A percentile compares a stretch with the other conserved stretches of the same genome.
These are phyloP conservation scores for Sporopachydermia lactativora DNA, from an alignment of 805 yeast genomes.

Conservation along the genomic window DNA sequence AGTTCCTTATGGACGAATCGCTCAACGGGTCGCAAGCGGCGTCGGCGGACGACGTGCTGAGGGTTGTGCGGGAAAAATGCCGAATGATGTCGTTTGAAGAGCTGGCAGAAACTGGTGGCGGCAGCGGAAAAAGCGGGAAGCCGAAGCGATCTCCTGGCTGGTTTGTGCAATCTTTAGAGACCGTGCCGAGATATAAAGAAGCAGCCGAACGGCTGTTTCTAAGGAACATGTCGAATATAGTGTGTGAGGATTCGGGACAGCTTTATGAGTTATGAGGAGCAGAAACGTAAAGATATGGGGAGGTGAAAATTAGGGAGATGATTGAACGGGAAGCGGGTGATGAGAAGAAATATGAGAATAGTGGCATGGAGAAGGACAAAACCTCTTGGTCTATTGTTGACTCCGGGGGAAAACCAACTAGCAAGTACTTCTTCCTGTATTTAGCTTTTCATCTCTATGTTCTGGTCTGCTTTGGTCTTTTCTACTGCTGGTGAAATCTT, in stretches of 20 bases:
- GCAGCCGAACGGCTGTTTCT: constrained; percentile 13
- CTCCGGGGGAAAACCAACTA: no score
- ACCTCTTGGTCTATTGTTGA: no score
- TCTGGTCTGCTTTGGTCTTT: no score
- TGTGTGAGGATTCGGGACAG: constrained; percentile 9
- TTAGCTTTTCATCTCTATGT: no score
- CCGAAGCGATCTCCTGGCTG: not conserved
- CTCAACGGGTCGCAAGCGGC: constrained; percentile 3
- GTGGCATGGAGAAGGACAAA: no score
- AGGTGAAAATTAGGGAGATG: no score
- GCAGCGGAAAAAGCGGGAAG: not conserved
- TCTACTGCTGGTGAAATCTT: no score
- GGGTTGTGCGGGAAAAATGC: constrained; percentile 15
- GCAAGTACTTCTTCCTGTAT: no score
- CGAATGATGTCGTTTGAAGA: constrained; percentile 13
- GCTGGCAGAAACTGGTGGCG: not conserved
- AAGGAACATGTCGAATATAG: constrained; percentile 11
- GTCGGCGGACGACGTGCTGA: constrained; percentile 15
- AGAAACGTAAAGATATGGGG: no score
- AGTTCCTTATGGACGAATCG: not conserved
- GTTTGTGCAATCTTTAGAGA: not conserved
- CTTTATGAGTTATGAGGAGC: no score
- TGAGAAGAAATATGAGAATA: no score
- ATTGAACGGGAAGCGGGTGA: no score
- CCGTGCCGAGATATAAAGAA: constrained; percentile 11